Conservation (phyloP, 768 basidiomycete species). For the Rhizopogon roseolus region DNA sequence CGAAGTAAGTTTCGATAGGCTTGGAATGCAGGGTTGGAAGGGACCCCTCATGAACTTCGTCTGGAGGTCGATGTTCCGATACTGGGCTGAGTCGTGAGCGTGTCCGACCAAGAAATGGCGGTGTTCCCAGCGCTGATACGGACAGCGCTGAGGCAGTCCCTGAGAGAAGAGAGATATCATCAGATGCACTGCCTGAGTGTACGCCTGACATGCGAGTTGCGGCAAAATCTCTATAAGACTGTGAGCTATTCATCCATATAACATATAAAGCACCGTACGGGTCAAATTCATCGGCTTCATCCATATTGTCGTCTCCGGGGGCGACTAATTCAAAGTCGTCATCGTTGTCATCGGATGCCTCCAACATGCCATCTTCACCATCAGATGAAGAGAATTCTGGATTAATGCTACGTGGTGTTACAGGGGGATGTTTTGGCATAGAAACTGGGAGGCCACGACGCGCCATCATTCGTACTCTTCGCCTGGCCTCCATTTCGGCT, state of each 20-base stretch:
- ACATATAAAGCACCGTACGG: slow-evolving; percentile 45
- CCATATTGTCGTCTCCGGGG: slow-evolving; percentile 45
- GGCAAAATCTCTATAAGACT: slow-evolving; percentile 57
- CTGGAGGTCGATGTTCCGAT: slow-evolving; percentile 42
- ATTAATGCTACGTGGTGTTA: slow-evolving; percentile 37
- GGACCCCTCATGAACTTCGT: slow-evolving; percentile 22
- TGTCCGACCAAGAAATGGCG: slow-evolving; percentile 37
- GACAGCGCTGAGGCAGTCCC: slow-evolving; percentile 45
- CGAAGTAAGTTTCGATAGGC: slow-evolving; percentile 42
- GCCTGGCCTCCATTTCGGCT: slow-evolving; percentile 80
- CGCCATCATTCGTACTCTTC: slow-evolving; percentile 62
- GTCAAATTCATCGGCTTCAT: slow-evolving; percentile 74
- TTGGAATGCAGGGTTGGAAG: slow-evolving; percentile 18
- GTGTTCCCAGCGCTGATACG: slow-evolving; percentile 47
- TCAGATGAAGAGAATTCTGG: slow-evolving; percentile 47
- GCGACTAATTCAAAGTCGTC: slow-evolving; percentile 49
- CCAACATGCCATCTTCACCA: slow-evolving; percentile 41
- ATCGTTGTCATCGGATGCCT: slow-evolving; percentile 41
- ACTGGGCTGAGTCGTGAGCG: slow-evolving; percentile 60
- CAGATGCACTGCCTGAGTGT: slow-evolving; percentile 60
- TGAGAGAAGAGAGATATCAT: slow-evolving; percentile 56
- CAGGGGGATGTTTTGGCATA: slow-evolving; percentile 16
- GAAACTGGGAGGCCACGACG: slow-evolving; percentile 38
- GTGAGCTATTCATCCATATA: not conserved
- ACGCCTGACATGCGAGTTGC: slow-evolving; percentile 46